phyloP scores from a whole-genome alignment of 352 stramenopile species.

The Phytophthora crassamura region DNA sequence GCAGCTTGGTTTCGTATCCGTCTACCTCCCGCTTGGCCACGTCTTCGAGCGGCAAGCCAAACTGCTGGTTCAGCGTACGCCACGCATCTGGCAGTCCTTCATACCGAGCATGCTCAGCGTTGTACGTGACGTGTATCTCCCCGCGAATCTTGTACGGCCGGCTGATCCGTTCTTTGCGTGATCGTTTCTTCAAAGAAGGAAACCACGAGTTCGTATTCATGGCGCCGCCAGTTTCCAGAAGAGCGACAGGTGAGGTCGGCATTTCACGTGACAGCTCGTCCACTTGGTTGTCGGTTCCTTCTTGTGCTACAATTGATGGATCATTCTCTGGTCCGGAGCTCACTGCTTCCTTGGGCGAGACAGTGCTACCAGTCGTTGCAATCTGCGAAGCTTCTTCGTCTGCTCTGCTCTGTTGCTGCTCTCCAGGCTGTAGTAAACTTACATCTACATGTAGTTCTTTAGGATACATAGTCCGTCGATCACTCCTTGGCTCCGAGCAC shows the following conservation, averaged over 20 bases:
- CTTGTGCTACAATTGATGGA: not conserved
- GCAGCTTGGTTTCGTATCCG: constrained; percentile 72
- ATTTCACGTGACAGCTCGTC: not conserved
- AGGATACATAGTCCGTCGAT: constrained; percentile 14
- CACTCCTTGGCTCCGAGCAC: not conserved
- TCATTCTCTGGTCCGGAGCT: not conserved
- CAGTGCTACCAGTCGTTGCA: not conserved
- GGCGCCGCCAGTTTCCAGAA: constrained; percentile 16
- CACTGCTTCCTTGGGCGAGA: not conserved
- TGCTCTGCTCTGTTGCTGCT: not conserved
- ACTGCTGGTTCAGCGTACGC: constrained; percentile 74
- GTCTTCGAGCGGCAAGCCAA: constrained; percentile 69
- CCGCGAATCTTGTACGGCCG: constrained; percentile 70
- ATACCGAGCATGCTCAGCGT: constrained; percentile 67
- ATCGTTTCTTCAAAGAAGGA: not conserved
- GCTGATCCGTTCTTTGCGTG: constrained; percentile 52
- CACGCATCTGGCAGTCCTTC: constrained; percentile 77
- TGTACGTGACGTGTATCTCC: constrained; percentile 82
- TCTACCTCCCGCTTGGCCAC: constrained; percentile 65
- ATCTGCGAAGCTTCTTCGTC: not conserved
- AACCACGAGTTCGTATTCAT: constrained; percentile 2
- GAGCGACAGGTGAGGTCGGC: constrained; percentile 20
- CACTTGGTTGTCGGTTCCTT: constrained; percentile 12
- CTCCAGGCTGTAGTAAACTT: not conserved
- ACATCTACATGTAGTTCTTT: constrained; percentile 12